phyloP scores from a whole-genome alignment of 2,329 filamentous ascomycete genomes.

The Colletotrichum sp. region DNA sequence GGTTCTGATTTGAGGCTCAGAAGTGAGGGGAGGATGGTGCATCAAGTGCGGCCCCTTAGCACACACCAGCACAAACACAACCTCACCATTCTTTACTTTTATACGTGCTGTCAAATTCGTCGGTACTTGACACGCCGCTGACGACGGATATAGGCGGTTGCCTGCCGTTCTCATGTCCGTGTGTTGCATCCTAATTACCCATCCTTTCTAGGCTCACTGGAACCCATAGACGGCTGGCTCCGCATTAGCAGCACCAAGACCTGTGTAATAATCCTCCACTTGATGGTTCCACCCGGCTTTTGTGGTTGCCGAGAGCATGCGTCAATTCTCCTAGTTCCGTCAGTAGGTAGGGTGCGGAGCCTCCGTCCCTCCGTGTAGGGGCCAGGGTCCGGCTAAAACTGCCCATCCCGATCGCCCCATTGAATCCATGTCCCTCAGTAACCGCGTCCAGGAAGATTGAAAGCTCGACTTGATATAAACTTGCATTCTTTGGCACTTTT shows the following conservation, averaged over 20 bases:
- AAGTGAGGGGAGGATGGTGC: not conserved
- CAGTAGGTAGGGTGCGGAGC: not conserved
- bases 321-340: not conserved
- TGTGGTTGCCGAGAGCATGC: not conserved
- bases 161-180: not conserved
- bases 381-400: not conserved
- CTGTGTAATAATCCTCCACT: not conserved
- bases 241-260: not conserved
- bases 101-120: accelerated
- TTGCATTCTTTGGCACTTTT: not conserved
- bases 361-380: not conserved
- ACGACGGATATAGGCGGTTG: not conserved
- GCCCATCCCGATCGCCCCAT: not conserved
- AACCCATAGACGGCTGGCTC: not conserved
- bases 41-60: not conserved
- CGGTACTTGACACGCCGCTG: not conserved
- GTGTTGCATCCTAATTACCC: not conserved
- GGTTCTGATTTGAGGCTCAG: not conserved
- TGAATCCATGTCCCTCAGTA: not conserved
- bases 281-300: not conserved
- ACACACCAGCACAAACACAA: not conserved
- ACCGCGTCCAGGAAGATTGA: not conserved
- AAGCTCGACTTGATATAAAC: not conserved
- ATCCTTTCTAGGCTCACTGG: not conserved
- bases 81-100: not conserved